Percentiles rank a stretch among this genome's conserved stretches.
Evolutionary conservation across 192 early-diverging fungal genomes (phyloP).

Genomic region (Martensiomyces pterosporus): DNA sequence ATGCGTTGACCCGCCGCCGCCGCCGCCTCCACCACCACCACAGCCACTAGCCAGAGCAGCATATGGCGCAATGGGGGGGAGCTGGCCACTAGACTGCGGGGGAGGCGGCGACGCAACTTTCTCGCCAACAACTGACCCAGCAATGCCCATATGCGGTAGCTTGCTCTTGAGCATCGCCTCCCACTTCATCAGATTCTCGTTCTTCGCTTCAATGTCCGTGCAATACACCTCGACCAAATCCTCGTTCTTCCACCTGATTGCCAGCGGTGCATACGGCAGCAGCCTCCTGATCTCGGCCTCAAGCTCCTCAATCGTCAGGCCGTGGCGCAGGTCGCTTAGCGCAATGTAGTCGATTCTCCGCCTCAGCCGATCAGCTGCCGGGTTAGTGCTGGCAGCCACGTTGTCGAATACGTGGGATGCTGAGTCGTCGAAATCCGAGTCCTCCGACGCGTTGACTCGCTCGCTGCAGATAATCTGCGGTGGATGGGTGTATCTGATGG

Average conservation of each 20-base stretch:
- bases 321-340: constrained; percentile 40
- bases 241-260: constrained; percentile 23
- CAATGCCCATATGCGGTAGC: constrained; percentile 31
- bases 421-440: constrained; percentile 28
- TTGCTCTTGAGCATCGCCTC: constrained; percentile 22
- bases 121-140: constrained; percentile 25
- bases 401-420: constrained; percentile 25
- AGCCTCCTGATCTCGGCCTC: constrained; percentile 15
- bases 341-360: constrained; percentile 21
- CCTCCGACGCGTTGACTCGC: constrained; percentile 10
- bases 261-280: constrained; percentile 14
- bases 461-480: constrained; percentile 40
- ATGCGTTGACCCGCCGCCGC: no score
- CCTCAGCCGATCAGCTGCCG: constrained; percentile 28
- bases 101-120: background rate
- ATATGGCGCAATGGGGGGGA: background rate
- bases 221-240: constrained; percentile 43
- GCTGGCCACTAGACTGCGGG: background rate
- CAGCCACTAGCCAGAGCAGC: no score
- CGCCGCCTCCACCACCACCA: no score
- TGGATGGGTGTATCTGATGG: constrained; percentile 24
- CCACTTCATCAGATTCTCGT: constrained; percentile 39
- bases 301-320: constrained; percentile 35
- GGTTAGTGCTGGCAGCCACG: background rate
- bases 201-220: constrained; percentile 2